Base-by-base conservation (phyloP, 345 rosid species). In the Arabidopsis arenosa region DNA sequence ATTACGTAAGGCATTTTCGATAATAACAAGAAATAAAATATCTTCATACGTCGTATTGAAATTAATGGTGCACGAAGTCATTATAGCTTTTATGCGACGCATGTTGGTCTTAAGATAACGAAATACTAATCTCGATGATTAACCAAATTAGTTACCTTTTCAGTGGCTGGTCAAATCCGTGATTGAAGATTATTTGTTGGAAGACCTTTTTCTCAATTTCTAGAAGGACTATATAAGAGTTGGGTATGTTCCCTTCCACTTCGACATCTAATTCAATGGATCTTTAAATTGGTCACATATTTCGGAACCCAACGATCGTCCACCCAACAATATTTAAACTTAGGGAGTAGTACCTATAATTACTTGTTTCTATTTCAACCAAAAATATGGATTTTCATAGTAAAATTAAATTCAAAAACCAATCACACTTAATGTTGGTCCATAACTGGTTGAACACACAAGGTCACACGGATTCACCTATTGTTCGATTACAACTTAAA, bases 221-320 rank as follows among this genome's bases (percentile, higher is more conserved):
- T 67, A 32, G 13, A 75, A 66, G 51, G 21, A 37, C 11, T 41
- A 40, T 43, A 67, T 30, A 30, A 47, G 67, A 7, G 11, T 51
- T 49, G 62, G 37, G 54, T 49, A 67, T 75, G 73, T 75, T 58
- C 78, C 78, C 78, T 44, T 44, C 51, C 9, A 66, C 59, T 47
- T 66, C 7, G 59, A 74, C 78, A 74, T 56, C 30, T 12, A 74
- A 66, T 66, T 75, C 18, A 74, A 65, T 56, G 10, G 56, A 73
- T 53, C 53, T 32, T 37, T 72, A 61, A 39, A 39, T 26, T 70
- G 55, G 49, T 63, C 61, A 35, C 48, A 65, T 45, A 12, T 35
- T 74, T 9, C 37, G 1, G 55, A 72, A 73, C 26, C 54, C 70
- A 52, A 48, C 36, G 53, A 62, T 63, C 62, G n/a, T 30, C 14